Evolutionary conservation across 305 asterid genomes (phyloP), one percentile per base, ranked within the genome.

Genomic region (Solanum hybrid): DNA sequence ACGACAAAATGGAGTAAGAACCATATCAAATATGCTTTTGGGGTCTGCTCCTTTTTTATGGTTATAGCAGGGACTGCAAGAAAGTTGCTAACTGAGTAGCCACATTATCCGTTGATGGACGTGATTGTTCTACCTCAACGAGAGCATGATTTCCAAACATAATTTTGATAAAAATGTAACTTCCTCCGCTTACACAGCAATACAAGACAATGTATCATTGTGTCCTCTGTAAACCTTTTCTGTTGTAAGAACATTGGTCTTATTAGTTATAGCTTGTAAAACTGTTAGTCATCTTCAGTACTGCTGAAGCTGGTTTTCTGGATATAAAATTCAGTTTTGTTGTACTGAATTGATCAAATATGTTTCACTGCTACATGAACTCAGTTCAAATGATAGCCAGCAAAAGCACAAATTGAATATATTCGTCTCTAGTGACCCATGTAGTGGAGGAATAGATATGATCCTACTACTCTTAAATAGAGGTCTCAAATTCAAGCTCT

Each of bases 1-100:
- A 46, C 46, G 87, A 87, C 88, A 77, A 91, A 90, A 71, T 89
- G 38, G 5, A 88, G 31, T 42, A 90, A 87, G 86, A 91, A 76
- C 88, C 87, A 51, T 88, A 82, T 89, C 92, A 90, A 92, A 87
- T 94, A 91, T 42, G 90, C 94, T 31, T 78, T 91, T 66, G 94
- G 93, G 79, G 73, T 78, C 89, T 36, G 88, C 91, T 85, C 87
- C 91, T 89, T 87, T 38, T 90, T 75, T 88, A 93, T 88, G 92
- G 92, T 76, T 90, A 86, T 89, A 90, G 90, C 91, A 73, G 88
- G 77, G 91, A 91, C 84, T 92, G 87, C 92, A 88, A 89, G 88
- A 79, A 79, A 80, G 38, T 71, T 69, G 93, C 91, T 72, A 82
- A 87, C 91, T 40, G 69, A 86, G 32, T 69, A 26, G 75, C 91